A percentile compares a stretch with the other conserved stretches of the same genome.
phyloP scores from a whole-genome alignment of 2,329 filamentous ascomycete species.

The Fusarium sp. region DNA sequence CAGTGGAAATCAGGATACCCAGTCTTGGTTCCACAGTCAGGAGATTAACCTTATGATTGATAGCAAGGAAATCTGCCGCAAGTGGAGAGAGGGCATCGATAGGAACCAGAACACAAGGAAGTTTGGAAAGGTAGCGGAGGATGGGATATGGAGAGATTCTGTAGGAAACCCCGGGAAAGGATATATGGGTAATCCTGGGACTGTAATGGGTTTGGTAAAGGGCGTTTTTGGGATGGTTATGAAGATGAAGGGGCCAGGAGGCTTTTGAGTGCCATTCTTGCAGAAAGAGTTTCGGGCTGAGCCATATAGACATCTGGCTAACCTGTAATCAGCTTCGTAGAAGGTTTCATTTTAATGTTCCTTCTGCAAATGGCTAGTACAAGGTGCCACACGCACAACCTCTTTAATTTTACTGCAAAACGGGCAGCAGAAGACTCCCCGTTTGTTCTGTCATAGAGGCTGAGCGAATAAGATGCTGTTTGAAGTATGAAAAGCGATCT shows the following conservation, averaged over 20 bases:
- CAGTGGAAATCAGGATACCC: constrained; percentile 84
- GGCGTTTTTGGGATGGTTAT: constrained; percentile 28
- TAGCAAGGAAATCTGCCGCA: constrained; percentile 68
- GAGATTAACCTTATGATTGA: constrained; percentile 84
- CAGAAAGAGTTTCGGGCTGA: no score
- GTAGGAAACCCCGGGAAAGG: constrained; percentile 28
- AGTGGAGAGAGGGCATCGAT: constrained; percentile 72
- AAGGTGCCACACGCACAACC: no score
- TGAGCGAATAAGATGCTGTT: no score
- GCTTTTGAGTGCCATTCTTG: neutral
- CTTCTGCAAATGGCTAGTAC: no score
- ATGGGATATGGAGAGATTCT: constrained; percentile 39
- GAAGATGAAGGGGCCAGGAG: constrained; percentile 33
- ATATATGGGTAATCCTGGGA: constrained; percentile 38
- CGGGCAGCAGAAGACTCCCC: no score
- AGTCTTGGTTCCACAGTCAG: constrained; percentile 82
- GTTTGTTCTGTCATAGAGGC: no score
- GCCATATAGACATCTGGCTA: no score
- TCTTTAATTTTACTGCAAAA: no score
- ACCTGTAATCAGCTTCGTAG: no score
- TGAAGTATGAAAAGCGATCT: no score
- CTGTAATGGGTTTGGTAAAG: constrained; percentile 23
- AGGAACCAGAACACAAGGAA: constrained; percentile 75
- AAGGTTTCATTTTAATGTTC: no score
- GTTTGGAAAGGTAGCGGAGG: constrained; percentile 61